A percentile compares a stretch with the other conserved stretches of the same genome.
Evolutionary conservation across 2,329 filamentous ascomycete species (phyloP).

Genomic region (Sclerotinia glacialis): DNA sequence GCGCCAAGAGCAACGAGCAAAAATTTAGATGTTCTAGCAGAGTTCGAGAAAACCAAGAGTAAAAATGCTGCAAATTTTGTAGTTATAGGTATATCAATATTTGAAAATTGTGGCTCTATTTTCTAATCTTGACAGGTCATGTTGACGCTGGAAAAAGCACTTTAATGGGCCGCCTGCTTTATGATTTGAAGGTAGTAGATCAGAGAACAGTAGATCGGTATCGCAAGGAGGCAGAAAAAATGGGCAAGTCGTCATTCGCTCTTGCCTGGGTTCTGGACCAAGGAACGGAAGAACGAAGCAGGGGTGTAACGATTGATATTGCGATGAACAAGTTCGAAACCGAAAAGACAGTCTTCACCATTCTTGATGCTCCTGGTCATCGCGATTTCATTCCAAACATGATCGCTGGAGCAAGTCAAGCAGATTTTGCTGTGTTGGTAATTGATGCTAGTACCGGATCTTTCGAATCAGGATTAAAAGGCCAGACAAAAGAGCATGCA

Average conservation of each 20-base stretch:
- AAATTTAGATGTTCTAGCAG: slow-evolving; percentile 78
- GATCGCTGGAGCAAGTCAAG: slow-evolving; percentile 95
- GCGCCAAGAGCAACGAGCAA: slow-evolving; percentile 64
- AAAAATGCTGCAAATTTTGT: slow-evolving; percentile 89
- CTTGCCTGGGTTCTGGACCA: slow-evolving; percentile 97
- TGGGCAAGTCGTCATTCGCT: slow-evolving; percentile 93
- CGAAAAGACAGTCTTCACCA: slow-evolving; percentile 80
- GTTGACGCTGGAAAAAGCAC: slow-evolving; percentile 98
- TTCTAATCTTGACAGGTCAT: slow-evolving; percentile 59
- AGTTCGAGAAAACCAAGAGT: slow-evolving; percentile 69
- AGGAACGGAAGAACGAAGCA: slow-evolving; percentile 79
- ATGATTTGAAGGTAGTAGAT: slow-evolving; percentile 85
- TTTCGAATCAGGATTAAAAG: slow-evolving; percentile 89
- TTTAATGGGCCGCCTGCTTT: slow-evolving; percentile 89
- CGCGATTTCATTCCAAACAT: slow-evolving; percentile 97
- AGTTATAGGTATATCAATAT: slow-evolving; percentile 70
- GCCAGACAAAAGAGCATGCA: slow-evolving; percentile 92
- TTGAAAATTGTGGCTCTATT: slow-evolving; percentile 27
- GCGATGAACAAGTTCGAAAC: slow-evolving; percentile 95
- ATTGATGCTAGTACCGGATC: slow-evolving; percentile 88
- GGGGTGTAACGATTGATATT: slow-evolving; percentile 95
- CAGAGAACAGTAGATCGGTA: slow-evolving; percentile 86
- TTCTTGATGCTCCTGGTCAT: slow-evolving; percentile 92
- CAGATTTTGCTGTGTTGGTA: slow-evolving; percentile 91
- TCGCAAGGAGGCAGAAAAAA: slow-evolving; percentile 80